A percentile compares a stretch with the other conserved stretches of the same genome.
These are phyloP conservation scores for Viola odorata DNA, from an alignment of 345 rosid genomes.

Conservation along the genomic window DNA sequence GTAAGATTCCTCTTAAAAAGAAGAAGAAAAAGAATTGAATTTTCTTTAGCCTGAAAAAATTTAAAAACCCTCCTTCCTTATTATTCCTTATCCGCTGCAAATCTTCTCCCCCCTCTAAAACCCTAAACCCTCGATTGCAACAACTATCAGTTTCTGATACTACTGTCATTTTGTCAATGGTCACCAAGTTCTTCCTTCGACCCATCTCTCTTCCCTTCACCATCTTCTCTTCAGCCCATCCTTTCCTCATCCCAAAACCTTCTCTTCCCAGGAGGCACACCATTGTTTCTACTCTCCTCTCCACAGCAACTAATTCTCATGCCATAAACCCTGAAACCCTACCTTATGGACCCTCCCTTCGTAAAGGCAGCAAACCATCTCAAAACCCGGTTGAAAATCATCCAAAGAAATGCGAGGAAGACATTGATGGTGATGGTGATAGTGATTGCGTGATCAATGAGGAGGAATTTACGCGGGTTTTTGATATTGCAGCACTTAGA, in stretches of 20 bases:
- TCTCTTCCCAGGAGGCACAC: conserved; percentile 1
- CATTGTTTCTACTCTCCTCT: conserved; percentile 25
- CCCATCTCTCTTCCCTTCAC: conserved; percentile 30
- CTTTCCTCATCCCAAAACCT: conserved; percentile 31
- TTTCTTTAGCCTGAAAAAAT: too few relatives aligned
- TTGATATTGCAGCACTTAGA: conserved; percentile 55
- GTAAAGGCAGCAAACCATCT: conserved; percentile 46
- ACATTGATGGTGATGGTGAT: conserved; percentile 13
- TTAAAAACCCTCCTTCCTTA: too few relatives aligned
- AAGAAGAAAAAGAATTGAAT: too few relatives aligned
- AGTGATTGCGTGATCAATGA: conserved; percentile 28
- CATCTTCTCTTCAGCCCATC: conserved; percentile 22
- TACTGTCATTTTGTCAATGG: conserved; percentile 22
- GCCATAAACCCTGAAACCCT: conserved; percentile 11
- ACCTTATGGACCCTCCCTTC: conserved; percentile 77
- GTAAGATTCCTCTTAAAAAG: too few relatives aligned
- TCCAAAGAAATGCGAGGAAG: conserved; percentile 13
- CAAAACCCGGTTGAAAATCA: conserved; percentile 15
- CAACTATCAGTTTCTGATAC: too few relatives aligned
- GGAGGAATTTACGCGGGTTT: conserved; percentile 52
- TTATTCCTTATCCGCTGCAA: too few relatives aligned
- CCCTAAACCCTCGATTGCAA: too few relatives aligned
- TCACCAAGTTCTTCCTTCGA: conserved; percentile 39
- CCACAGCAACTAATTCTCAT: conserved; percentile 7
- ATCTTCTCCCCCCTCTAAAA: too few relatives aligned